phyloP scores from a whole-genome alignment of 2,329 filamentous ascomycete species.

The Alternaria viburni region DNA sequence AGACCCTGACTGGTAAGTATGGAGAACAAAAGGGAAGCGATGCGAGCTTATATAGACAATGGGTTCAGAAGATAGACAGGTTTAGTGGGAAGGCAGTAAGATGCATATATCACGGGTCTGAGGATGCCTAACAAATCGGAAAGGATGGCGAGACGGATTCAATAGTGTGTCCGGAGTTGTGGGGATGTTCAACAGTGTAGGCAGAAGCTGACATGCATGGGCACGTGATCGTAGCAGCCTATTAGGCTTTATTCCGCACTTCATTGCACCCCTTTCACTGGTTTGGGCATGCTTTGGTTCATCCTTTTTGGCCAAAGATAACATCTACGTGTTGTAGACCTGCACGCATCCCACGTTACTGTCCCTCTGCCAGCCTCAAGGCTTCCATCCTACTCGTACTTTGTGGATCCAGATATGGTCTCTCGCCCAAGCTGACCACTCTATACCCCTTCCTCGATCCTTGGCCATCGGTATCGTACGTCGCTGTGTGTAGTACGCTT shows the following conservation, averaged over 20 bases:
- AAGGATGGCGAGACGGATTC: neutral
- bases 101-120: neutral
- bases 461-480: slow-evolving; percentile 64
- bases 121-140: neutral
- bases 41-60: neutral
- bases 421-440: slow-evolving; percentile 64
- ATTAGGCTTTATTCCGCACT: too few relatives aligned
- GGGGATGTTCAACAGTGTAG: neutral
- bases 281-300: neutral
- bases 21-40: neutral
- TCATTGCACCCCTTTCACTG: too few relatives aligned
- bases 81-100: neutral
- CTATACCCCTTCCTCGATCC: slow-evolving; percentile 63
- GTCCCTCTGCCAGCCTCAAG: neutral
- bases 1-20: slow-evolving; percentile 15
- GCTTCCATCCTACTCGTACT: slow-evolving; percentile 56
- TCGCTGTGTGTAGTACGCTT: slow-evolving; percentile 64
- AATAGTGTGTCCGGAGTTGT: neutral
- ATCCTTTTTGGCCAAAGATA: neutral
- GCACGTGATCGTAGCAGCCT: neutral
- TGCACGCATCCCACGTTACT: neutral
- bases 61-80: too few relatives aligned
- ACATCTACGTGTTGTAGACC: neutral
- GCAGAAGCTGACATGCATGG: slow-evolving; percentile 2
- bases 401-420: slow-evolving; percentile 61